Evolutionary conservation across 768 basidiomycete species (phyloP).

Genomic region (Auricularia auricula-judae): DNA sequence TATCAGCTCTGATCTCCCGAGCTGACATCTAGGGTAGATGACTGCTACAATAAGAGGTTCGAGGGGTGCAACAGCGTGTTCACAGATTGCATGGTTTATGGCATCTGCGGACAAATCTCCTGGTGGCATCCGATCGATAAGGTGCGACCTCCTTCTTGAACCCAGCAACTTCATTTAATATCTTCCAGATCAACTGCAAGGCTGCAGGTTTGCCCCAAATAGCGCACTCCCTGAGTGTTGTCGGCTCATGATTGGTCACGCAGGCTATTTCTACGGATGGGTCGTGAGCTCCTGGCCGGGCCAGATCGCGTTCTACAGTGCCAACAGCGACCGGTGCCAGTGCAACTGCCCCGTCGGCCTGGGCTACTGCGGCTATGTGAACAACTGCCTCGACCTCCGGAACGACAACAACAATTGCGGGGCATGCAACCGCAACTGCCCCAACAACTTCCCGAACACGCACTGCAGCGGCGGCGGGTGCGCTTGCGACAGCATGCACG

Average conservation of each 20-base stretch:
- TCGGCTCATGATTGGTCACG: background rate
- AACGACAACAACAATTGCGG: background rate
- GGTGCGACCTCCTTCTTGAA: background rate
- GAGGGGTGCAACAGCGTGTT: background rate
- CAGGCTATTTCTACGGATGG: background rate
- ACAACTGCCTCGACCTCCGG: background rate
- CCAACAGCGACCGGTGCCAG: background rate
- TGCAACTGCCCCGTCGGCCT: background rate
- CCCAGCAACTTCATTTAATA: too few relatives aligned
- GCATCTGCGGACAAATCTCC: background rate
- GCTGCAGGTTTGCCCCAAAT: background rate
- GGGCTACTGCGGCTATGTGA: background rate
- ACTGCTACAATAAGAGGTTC: background rate
- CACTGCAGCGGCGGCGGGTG: background rate
- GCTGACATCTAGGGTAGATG: background rate
- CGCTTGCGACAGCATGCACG: background rate
- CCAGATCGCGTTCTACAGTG: background rate
- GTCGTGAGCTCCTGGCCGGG: background rate
- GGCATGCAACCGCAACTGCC: background rate
- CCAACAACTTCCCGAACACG: background rate
- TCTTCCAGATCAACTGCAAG: background rate
- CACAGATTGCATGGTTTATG: background rate
- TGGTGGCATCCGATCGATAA: background rate
- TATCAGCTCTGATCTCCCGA: too few relatives aligned
- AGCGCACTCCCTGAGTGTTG: too few relatives aligned